Base-by-base conservation (phyloP, 75 land plant genomes). In the Ceratopteris richardii region DNA sequence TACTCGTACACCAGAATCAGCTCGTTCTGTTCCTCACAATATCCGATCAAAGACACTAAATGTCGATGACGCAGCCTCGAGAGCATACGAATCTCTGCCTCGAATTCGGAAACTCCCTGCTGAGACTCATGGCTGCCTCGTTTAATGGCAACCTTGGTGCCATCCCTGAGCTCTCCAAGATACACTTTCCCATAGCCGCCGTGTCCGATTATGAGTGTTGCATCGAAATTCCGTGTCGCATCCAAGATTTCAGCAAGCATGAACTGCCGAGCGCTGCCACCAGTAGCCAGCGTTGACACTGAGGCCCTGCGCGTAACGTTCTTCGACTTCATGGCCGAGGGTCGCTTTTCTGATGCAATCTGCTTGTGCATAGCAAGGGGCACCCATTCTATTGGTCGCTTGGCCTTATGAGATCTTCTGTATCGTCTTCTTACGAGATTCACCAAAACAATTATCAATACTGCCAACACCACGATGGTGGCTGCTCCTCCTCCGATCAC, bases 141-240 rank as follows among this genome's bases (percentile, higher is more conserved):
- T 56, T 77, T 77, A 20, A 77, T 77, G 0, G 80, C 80, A 33
- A 72, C 77, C 28, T 44, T 69, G 16, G 63, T 65, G 4, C 90
- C 95, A 47, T 83, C 87, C n/a, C 68, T 86, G 25, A 75, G 54
- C 1, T 23, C 55, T 0, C 91, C 96, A 5, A 65, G 20, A 36
- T 81, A 90, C 28, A 90, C 96, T 37, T 86, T 87, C 0, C 98
- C 96, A 54, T 86, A n/a, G 50, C 50, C 50, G 12, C 50, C 50
- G 17, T 17, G 14, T 17, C 84, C 88, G 57, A 85, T 80, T n/a
- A 85, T 69, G 44, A 71, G 57, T 14, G 62, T 47, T 56, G 77
- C 88, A 61, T 81, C 88, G 66, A 81, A 85, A 57, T 78, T 75
- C 37, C 75, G 72, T 18, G 88, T 81, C 2, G 88, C 88, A 17